Percentiles rank a stretch among this genome's conserved stretches.
Conservation (phyloP, 352 stramenopile genomes). For the Thalassiosira mediterranea region DNA sequence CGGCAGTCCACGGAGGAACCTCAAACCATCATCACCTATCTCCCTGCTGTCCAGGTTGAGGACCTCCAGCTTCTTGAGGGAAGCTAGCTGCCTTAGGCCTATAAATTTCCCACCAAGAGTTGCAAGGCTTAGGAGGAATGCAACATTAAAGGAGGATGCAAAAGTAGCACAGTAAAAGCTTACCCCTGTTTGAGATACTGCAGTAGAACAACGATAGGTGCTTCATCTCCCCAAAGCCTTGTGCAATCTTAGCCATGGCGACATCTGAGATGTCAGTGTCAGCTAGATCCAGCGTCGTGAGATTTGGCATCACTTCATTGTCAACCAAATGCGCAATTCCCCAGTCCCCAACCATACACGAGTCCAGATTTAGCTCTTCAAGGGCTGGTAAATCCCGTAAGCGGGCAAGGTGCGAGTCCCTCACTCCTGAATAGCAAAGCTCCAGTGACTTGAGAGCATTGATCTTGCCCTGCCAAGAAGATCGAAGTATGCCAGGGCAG, state of each 20-base stretch:
- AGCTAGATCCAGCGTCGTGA: conserved; percentile 70
- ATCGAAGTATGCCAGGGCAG: conserved; percentile 75
- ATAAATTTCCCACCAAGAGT: too few relatives aligned
- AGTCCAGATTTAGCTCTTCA: conserved; percentile 81
- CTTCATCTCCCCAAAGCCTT: conserved; percentile 74
- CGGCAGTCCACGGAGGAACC: conserved; percentile 54
- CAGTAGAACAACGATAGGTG: conserved; percentile 81
- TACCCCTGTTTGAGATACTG: conserved; percentile 63
- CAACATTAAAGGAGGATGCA: too few relatives aligned
- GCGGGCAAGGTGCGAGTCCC: conserved; percentile 68
- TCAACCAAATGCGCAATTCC: conserved; percentile 74
- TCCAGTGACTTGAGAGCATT: conserved; percentile 68
- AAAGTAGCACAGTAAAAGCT: conserved; percentile 4
- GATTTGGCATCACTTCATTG: conserved; percentile 76
- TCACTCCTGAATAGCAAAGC: conserved; percentile 75
- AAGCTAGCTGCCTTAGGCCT: conserved; percentile 65
- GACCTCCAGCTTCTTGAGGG: conserved; percentile 62
- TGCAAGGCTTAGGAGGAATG: too few relatives aligned
- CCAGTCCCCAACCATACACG: conserved; percentile 71
- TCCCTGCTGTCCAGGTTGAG: conserved; percentile 81
- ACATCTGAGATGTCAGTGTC: conserved; percentile 80
- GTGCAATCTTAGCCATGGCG: conserved; percentile 73
- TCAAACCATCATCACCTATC: conserved; percentile 73
- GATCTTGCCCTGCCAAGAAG: conserved; percentile 81
- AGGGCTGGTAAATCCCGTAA: conserved; percentile 63